Conservation (phyloP, 202 grass and related monocot genomes). For the Setaria italica region DNA sequence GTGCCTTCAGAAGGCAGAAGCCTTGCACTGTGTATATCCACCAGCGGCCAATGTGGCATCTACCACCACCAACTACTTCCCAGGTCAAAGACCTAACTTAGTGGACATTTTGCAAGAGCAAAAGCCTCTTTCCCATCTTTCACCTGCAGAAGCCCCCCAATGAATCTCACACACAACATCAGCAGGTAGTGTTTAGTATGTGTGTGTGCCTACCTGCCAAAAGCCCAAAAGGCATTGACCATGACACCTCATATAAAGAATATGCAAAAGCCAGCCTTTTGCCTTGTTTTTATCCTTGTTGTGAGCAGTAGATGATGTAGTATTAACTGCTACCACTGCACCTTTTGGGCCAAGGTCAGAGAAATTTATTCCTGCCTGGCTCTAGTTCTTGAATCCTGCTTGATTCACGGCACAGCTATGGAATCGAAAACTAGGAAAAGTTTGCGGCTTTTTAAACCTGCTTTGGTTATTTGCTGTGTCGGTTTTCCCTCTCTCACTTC, state of each 20-base stretch:
- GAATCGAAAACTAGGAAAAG: conserved; percentile 58
- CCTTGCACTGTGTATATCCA: conserved; percentile 49
- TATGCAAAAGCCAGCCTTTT: conserved; percentile 38
- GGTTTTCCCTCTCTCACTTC: not conserved
- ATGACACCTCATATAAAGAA: conserved; percentile 49
- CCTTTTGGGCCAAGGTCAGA: conserved; percentile 57
- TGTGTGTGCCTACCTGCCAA: conserved; percentile 28
- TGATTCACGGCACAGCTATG: conserved; percentile 17
- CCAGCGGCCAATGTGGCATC: conserved; percentile 41
- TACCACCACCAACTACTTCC: conserved; percentile 40
- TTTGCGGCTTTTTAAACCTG: conserved; percentile 55
- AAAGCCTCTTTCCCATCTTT: conserved; percentile 35
- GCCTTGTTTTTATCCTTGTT: conserved; percentile 47
- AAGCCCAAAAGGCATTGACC: conserved; percentile 60
- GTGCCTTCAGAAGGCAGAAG: conserved; percentile 48
- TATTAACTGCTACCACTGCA: conserved; percentile 30
- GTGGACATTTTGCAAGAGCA: conserved; percentile 37
- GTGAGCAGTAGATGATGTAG: conserved; percentile 31
- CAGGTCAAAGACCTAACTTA: conserved; percentile 50
- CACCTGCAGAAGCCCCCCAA: conserved; percentile 15
- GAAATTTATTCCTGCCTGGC: conserved; percentile 43
- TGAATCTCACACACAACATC: conserved; percentile 29
- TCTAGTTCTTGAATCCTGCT: conserved; percentile 25
- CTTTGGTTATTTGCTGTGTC: conserved; percentile 53
- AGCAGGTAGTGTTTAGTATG: not conserved